Base-by-base conservation (phyloP, 768 basidiomycete species). In the Pisolithus albus region DNA sequence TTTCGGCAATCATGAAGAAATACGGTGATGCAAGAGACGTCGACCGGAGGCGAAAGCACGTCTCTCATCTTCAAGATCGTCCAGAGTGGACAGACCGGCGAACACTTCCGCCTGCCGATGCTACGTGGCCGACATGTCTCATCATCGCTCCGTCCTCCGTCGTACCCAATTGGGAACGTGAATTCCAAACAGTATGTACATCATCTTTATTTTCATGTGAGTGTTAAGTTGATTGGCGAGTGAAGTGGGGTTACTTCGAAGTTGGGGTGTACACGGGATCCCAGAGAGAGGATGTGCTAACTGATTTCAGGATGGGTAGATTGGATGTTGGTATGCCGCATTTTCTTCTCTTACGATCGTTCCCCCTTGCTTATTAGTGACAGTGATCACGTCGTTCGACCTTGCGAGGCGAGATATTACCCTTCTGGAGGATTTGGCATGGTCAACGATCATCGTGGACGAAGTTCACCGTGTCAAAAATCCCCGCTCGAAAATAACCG, bases 241-340 rank as follows among this genome's bases (percentile, higher is more conserved):
- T 54, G 34, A 34, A 94, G 89, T 98, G 95, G 95, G 89, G 90
- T 0, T 94, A 92, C 65, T 94, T 97, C 57, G 91, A 94, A 66
- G 83, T 88, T 38, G 88, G 84, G 1, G 66, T 83, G 46, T 93
- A 87, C 60, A 78, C 73, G 16, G 83, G 84, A 0, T 60, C 59
- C 42, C 74, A 81, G 26, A 80, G 86, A 47, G 72, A 72, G 23
- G 69, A 72, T 0, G 77, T 87, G 0, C 67, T 92, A 0, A 71
- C 72, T 0, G 81, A 88, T 48, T 97, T 97, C 67, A 80, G 78
- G 57, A 69, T 86, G 61, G 95, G 95, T 0, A 77, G 90, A 47
- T 69, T 92, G 3, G 94, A 97, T 59, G 80, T 96, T 30, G 73
- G 93, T 92, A 55, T 48, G 89, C 72, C 7, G 19, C 26, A 38